Evolutionary conservation across 2,329 filamentous ascomycete species (phyloP).

Genomic region (Xylaria polymorpha): DNA sequence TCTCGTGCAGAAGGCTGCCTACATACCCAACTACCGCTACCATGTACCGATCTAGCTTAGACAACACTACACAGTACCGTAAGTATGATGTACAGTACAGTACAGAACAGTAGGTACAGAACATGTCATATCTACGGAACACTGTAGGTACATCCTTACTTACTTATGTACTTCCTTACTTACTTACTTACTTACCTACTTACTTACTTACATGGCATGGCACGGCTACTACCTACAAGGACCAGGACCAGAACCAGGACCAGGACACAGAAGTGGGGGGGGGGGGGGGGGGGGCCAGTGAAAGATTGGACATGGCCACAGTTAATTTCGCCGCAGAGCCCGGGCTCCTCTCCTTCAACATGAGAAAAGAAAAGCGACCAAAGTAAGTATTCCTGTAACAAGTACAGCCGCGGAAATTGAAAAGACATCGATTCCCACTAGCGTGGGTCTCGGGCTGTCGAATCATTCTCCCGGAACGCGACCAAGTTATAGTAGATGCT

Average conservation of each 20-base stretch:
- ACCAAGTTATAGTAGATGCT: not conserved
- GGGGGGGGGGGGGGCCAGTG: not conserved
- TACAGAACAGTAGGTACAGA: not conserved
- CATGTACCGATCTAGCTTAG: constrained; percentile 8
- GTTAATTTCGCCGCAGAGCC: constrained; percentile 5
- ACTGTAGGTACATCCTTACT: too few relatives aligned
- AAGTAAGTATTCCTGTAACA: too few relatives aligned
- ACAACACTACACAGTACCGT: not conserved
- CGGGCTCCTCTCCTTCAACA: not conserved
- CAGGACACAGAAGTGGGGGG: too few relatives aligned
- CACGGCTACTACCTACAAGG: not conserved
- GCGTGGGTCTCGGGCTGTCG: not conserved
- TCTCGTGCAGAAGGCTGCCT: not conserved
- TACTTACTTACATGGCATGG: not conserved
- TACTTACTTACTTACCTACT: too few relatives aligned
- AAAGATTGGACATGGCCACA: constrained; percentile 7
- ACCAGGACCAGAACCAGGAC: too few relatives aligned
- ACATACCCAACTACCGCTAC: constrained; percentile 12
- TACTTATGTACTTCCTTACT: too few relatives aligned
- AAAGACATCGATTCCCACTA: constrained; percentile 7
- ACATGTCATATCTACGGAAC: not conserved
- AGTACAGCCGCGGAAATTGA: constrained; percentile 15
- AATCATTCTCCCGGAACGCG: not conserved
- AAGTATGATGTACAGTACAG: too few relatives aligned
- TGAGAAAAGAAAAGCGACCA: constrained; percentile 7